These are phyloP conservation scores for Cutaneotrichosporon curvatum DNA, from an alignment of 1,284 basidiomycete genomes.

Conservation along the genomic window DNA sequence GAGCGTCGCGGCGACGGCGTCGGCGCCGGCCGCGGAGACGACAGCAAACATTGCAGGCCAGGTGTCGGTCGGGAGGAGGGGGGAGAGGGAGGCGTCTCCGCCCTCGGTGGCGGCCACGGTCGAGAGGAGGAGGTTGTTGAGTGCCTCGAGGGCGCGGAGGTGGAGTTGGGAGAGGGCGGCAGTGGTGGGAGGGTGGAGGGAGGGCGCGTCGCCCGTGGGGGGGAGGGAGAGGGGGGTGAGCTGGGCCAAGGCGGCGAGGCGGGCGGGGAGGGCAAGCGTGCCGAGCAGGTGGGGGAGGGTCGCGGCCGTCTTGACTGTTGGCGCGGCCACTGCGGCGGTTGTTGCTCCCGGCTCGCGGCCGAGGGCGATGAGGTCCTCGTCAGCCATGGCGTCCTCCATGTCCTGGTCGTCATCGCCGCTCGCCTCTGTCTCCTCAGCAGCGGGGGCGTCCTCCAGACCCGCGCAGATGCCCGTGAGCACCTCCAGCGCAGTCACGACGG, in stretches of 20 bases:
- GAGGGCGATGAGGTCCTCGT: conserved; percentile 43
- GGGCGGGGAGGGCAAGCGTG: conserved; percentile 44
- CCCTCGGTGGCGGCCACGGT: conserved; percentile 32
- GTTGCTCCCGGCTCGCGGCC: conserved; percentile 38
- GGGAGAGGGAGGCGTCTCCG: conserved; percentile 8
- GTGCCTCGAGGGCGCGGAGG: conserved; percentile 74
- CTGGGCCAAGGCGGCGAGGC: conserved; percentile 60
- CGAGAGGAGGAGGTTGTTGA: conserved; percentile 82
- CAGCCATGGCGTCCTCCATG: conserved; percentile 42
- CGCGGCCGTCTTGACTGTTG: conserved; percentile 23
- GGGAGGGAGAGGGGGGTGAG: conserved; percentile 73
- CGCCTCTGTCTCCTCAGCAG: too few relatives aligned
- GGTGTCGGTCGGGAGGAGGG: conserved; percentile 53
- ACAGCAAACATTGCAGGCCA: conserved; percentile 72
- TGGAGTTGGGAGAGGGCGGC: conserved; percentile 73
- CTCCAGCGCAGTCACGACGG: conserved; percentile 72
- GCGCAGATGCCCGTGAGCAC: conserved; percentile 79
- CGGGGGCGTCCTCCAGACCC: conserved; percentile 58
- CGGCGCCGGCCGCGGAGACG: conserved; percentile 48
- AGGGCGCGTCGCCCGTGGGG: conserved; percentile 57
- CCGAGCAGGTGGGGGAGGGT: conserved; percentile 49
- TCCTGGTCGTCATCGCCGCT: conserved; percentile 36
- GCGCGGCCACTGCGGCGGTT: conserved; percentile 32
- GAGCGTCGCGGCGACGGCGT: conserved; percentile 30
- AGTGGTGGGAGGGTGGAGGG: conserved; percentile 74